Conservation (phyloP, 345 rosid genomes). For the Turritis glabra region DNA sequence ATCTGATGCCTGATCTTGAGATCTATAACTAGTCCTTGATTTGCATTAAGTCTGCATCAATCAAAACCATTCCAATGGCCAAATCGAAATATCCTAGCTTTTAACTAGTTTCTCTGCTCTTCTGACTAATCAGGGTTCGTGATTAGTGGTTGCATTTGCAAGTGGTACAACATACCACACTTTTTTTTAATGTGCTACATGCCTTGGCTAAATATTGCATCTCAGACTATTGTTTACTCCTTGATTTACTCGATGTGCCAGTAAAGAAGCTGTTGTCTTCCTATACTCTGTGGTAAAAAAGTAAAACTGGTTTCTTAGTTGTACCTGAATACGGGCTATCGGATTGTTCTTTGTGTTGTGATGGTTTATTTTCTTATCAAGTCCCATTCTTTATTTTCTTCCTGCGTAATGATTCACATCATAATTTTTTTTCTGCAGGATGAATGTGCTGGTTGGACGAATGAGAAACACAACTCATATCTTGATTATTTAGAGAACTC, state of each 20-base stretch:
- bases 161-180: background rate
- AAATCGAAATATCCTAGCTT: background rate
- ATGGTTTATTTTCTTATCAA: background rate
- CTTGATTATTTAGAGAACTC: constrained; percentile 64
- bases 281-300: background rate
- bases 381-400: background rate
- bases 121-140: background rate
- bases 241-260: background rate
- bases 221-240: background rate
- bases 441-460: constrained; percentile 56
- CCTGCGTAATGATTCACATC: background rate
- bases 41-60: background rate
- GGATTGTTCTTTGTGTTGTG: background rate
- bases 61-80: constrained; percentile 3
- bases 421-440: constrained; percentile 42
- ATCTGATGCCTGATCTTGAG: constrained; percentile 4
- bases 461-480: constrained; percentile 68
- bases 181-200: background rate
- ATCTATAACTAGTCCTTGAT: background rate
- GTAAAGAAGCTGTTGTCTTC: background rate
- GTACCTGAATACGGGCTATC: background rate
- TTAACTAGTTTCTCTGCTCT: background rate
- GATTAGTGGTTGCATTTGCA: background rate
- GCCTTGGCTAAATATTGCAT: background rate
- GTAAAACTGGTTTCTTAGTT: background rate